phyloP scores from a whole-genome alignment of 1,284 basidiomycete species.

The Puccinia polysora region DNA sequence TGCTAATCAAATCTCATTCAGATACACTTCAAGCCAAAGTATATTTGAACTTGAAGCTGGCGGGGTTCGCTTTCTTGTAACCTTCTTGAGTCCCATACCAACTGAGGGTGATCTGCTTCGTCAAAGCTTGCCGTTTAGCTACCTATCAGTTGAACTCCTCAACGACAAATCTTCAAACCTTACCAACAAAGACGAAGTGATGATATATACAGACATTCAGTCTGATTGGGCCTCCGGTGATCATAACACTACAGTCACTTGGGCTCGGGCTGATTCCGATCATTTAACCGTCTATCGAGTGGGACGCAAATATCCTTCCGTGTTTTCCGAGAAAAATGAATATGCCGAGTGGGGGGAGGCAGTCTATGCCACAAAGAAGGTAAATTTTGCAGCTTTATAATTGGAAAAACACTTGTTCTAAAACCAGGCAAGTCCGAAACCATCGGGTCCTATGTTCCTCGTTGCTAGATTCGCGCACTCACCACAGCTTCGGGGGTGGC shows the following conservation, averaged over 20 bases:
- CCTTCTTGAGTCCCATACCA: no score
- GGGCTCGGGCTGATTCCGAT: constrained; percentile 43
- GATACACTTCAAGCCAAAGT: no score
- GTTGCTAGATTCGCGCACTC: background rate
- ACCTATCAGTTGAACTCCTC: constrained; percentile 50
- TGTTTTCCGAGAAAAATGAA: constrained; percentile 50
- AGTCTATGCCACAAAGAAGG: constrained; percentile 48
- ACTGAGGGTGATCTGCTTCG: constrained; percentile 50
- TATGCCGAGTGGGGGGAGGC: constrained; percentile 51
- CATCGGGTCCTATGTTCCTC: background rate
- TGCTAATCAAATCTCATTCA: no score
- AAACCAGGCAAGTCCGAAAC: no score
- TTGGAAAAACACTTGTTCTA: no score
- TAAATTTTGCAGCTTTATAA: no score
- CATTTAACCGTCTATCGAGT: constrained; percentile 48
- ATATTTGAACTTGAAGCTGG: constrained; percentile 50
- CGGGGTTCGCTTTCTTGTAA: constrained; percentile 50
- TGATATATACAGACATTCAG: constrained; percentile 51
- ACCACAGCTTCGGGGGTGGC: background rate
- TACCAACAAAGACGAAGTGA: constrained; percentile 51
- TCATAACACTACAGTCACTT: constrained; percentile 44
- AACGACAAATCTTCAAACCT: no score
- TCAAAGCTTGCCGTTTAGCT: constrained; percentile 51
- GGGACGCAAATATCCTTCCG: constrained; percentile 47
- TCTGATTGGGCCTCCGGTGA: constrained; percentile 51